Percentiles rank a stretch among this genome's conserved stretches.
Evolutionary conservation across 768 basidiomycete species (phyloP).

Genomic region (Pisolithus sp.): DNA sequence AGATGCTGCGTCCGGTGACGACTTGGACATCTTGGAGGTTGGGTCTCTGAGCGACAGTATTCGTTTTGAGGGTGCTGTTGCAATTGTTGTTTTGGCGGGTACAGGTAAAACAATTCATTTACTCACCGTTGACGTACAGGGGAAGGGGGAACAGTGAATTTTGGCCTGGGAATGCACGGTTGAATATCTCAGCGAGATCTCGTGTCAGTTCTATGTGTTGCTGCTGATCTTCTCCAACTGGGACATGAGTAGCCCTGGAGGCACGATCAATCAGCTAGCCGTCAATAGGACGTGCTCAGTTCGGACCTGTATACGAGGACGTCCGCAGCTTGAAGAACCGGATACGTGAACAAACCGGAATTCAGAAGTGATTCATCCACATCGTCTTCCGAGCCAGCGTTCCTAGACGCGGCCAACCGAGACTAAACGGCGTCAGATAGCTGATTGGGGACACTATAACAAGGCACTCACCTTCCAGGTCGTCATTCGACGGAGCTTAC

Average conservation of each 20-base stretch:
- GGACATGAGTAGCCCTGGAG: slow-evolving; percentile 80
- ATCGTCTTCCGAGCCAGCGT: slow-evolving; percentile 68
- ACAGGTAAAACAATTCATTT: background rate
- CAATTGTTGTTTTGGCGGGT: background rate
- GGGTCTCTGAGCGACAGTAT: slow-evolving; percentile 86
- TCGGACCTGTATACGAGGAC: slow-evolving; percentile 77
- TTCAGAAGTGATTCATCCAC: slow-evolving; percentile 80
- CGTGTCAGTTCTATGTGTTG: slow-evolving; percentile 90
- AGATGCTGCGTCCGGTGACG: slow-evolving; percentile 67
- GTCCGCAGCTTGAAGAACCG: slow-evolving; percentile 90
- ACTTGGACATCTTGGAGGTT: slow-evolving; percentile 92
- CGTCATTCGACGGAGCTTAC: slow-evolving; percentile 84
- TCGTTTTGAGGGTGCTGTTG: slow-evolving; percentile 68
- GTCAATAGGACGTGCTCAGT: background rate
- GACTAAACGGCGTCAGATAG: slow-evolving; percentile 40
- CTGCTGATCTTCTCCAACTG: slow-evolving; percentile 93
- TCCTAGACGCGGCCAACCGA: slow-evolving; percentile 66
- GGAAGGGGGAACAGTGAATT: slow-evolving; percentile 66
- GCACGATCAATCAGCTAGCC: background rate
- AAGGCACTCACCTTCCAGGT: slow-evolving; percentile 77
- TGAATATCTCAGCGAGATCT: slow-evolving; percentile 83
- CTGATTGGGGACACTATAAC: no score
- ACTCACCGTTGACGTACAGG: slow-evolving; percentile 65
- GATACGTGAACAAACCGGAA: slow-evolving; percentile 86
- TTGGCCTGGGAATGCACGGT: slow-evolving; percentile 50